Percentiles rank a stretch among this genome's conserved stretches.
phyloP scores from a whole-genome alignment of 805 yeast species.

The Pichia gijzeniarum region DNA sequence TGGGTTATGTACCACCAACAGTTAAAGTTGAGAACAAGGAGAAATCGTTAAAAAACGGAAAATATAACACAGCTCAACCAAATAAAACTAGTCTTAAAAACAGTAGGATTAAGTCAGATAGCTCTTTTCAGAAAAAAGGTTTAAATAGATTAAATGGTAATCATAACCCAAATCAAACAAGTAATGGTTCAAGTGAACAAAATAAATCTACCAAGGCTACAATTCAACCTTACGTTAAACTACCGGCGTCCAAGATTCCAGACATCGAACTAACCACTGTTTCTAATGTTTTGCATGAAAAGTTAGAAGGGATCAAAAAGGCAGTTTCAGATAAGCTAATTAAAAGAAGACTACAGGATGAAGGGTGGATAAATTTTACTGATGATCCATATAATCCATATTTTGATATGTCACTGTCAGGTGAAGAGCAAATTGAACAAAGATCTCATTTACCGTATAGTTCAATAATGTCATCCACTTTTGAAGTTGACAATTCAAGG shows the following conservation, averaged over 20 bases:
- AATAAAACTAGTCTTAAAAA: background rate
- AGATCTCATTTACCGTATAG: conserved; percentile 70
- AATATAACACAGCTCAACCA: background rate
- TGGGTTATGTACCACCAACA: conserved; percentile 12
- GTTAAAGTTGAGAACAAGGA: background rate
- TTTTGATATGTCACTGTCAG: conserved; percentile 58
- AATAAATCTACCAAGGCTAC: conserved; percentile 27
- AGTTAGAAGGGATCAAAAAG: conserved; percentile 67
- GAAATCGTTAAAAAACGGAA: background rate
- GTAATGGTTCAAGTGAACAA: background rate
- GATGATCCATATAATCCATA: conserved; percentile 83
- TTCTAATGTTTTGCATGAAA: conserved; percentile 63
- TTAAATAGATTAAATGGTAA: background rate
- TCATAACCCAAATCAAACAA: background rate
- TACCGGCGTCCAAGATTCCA: conserved; percentile 89
- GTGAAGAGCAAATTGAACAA: conserved; percentile 38
- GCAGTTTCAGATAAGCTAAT: conserved; percentile 83
- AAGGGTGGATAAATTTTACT: conserved; percentile 75
- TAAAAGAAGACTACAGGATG: conserved; percentile 61
- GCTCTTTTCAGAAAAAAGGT: background rate
- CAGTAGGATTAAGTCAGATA: no score
- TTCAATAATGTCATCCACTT: conserved; percentile 64
- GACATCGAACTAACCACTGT: conserved; percentile 86
- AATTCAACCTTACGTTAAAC: conserved; percentile 73
- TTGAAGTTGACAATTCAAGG: conserved; percentile 57